Conservation (phyloP, 345 rosid species). For the Dovyalis caffra region DNA sequence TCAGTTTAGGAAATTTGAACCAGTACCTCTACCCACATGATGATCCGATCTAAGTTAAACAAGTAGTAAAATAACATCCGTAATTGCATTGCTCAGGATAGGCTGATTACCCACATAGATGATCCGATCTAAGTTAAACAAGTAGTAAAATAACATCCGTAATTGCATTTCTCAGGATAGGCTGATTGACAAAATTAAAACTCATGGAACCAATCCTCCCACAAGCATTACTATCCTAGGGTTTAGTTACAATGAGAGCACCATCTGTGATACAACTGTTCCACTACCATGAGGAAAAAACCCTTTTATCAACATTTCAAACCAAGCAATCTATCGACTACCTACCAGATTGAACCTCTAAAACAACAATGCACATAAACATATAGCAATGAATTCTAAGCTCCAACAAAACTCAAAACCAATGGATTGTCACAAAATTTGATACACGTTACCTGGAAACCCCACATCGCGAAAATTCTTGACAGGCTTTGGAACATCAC, state of each 20-base stretch:
- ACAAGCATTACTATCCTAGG: no score
- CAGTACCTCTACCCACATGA: no score
- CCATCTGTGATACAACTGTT: no score
- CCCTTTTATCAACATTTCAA: no score
- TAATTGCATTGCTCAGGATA: neutral
- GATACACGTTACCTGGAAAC: constrained; percentile 68
- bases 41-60: neutral
- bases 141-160: neutral
- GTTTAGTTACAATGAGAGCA: no score
- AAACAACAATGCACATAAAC: neutral
- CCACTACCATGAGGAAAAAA: neutral
- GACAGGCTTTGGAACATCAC: constrained; percentile 92
- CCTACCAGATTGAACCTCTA: neutral
- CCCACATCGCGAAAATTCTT: constrained; percentile 74
- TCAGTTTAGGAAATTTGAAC: neutral
- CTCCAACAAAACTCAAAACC: neutral
- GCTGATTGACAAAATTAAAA: neutral
- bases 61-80: neutral
- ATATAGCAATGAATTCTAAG: neutral
- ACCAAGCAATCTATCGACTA: neutral
- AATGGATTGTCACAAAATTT: neutral
- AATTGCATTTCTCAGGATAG: neutral
- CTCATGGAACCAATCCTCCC: no score
- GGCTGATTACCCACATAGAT: neutral
- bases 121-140: neutral